phyloP scores from a whole-genome alignment of 1,284 basidiomycete genomes.

The Cutaneotrichosporon sp. region DNA sequence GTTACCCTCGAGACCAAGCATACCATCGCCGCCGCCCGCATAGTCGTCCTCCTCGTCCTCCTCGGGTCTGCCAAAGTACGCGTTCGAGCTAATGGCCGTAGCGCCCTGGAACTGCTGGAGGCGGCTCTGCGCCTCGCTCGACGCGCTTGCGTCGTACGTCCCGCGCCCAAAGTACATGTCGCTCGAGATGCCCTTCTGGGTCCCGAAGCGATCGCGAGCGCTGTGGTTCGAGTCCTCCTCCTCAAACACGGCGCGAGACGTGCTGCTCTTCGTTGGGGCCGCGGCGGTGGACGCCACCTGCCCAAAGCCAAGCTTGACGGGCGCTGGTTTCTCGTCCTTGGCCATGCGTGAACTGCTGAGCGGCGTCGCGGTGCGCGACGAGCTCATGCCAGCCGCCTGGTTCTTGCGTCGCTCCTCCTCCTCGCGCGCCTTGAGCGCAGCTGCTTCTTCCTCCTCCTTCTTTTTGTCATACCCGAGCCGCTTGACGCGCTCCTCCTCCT shows the following conservation, averaged over 20 bases:
- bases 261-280: conserved; percentile 53
- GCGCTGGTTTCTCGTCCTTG: conserved; percentile 42
- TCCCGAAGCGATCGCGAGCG: conserved; percentile 86
- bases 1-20: conserved; percentile 65
- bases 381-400: conserved; percentile 48
- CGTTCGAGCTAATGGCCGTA: conserved; percentile 88
- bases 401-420: conserved; percentile 61
- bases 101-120: conserved; percentile 86
- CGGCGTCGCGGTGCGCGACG: conserved; percentile 22
- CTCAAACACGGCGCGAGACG: conserved; percentile 24
- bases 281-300: conserved; percentile 58
- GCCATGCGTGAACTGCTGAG: conserved; percentile 29
- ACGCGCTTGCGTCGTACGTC: conserved; percentile 73
- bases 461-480: conserved; percentile 84
- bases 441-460: conserved; percentile 65
- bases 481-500: conserved; percentile 78
- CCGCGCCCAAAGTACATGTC: conserved; percentile 97
- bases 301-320: conserved; percentile 73
- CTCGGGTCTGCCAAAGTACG: conserved; percentile 90
- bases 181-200: conserved; percentile 88
- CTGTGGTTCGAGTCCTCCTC: conserved; percentile 68
- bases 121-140: conserved; percentile 75
- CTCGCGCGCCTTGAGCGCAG: conserved; percentile 53
- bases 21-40: conserved; percentile 56
- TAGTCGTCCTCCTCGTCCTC: conserved; percentile 52